Conservation (phyloP, 805 yeast species). For the Saccharomyces paradoxus region DNA sequence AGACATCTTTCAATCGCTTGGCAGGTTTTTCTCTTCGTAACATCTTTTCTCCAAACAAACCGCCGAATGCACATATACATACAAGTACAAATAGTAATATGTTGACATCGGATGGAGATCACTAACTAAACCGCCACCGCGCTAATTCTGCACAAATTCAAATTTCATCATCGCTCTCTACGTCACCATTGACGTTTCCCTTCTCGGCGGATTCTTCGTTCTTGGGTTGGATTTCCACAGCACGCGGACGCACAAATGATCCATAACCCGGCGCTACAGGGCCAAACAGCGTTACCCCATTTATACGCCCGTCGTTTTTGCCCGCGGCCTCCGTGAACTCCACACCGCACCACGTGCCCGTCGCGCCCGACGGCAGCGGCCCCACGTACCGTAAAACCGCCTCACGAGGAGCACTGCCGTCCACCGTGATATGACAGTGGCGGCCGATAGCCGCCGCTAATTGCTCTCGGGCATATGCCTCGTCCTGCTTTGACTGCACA, state of each 20-base stretch:
- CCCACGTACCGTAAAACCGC: slow-evolving; percentile 75
- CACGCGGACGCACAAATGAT: slow-evolving; percentile 63
- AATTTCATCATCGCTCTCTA: slow-evolving; percentile 35
- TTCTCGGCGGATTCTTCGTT: slow-evolving; percentile 32
- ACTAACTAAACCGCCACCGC: background rate
- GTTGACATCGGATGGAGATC: background rate
- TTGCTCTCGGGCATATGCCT: slow-evolving; percentile 46
- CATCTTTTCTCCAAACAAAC: background rate
- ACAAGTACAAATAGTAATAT: background rate
- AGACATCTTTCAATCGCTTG: background rate
- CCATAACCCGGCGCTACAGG: slow-evolving; percentile 54
- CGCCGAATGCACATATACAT: background rate
- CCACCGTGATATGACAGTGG: slow-evolving; percentile 36
- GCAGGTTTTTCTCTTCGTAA: background rate
- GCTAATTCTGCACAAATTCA: slow-evolving; percentile 11
- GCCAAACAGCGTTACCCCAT: slow-evolving; percentile 52
- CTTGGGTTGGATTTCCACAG: slow-evolving; percentile 56
- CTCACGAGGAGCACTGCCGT: slow-evolving; percentile 35
- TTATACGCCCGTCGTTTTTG: slow-evolving; percentile 71
- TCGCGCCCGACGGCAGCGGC: slow-evolving; percentile 40
- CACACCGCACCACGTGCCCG: slow-evolving; percentile 70
- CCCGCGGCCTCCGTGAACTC: slow-evolving; percentile 83
- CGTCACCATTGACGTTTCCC: slow-evolving; percentile 38
- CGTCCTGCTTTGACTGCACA: slow-evolving; percentile 30
- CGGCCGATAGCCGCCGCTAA: slow-evolving; percentile 18